Conservation (phyloP, 1,139 yeast genomes). For the Debaryomycetaceae sp. region DNA sequence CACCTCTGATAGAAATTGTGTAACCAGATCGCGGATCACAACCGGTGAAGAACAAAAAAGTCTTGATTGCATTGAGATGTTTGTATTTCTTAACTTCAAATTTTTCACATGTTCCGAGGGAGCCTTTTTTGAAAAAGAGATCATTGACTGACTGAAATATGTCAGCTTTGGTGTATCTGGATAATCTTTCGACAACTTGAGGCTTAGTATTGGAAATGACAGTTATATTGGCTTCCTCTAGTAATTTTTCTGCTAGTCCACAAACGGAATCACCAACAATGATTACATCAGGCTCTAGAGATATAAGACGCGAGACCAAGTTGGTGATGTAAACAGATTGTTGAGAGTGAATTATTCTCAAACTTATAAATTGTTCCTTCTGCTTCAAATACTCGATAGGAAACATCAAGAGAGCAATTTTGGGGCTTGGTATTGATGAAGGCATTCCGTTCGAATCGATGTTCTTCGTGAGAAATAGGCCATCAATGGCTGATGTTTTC, state of each 20-base stretch:
- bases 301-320: constrained; percentile 72
- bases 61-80: constrained; percentile 54
- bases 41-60: constrained; percentile 76
- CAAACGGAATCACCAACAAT: constrained; percentile 80
- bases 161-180: constrained; percentile 81
- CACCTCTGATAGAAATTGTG: constrained; percentile 80
- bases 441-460: constrained; percentile 85
- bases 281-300: constrained; percentile 75
- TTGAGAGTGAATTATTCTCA: constrained; percentile 83
- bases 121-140: constrained; percentile 47
- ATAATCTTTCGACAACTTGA: constrained; percentile 74
- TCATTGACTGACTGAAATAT: constrained; percentile 53
- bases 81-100: constrained; percentile 71
- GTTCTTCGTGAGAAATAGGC: constrained; percentile 80
- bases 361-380: constrained; percentile 72
- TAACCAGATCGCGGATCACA: constrained; percentile 74
- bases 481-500: constrained; percentile 66
- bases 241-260: constrained; percentile 71
- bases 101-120: constrained; percentile 66
- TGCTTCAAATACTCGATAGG: constrained; percentile 81
- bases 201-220: constrained; percentile 81
- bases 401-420: constrained; percentile 78
- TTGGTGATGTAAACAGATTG: constrained; percentile 83
- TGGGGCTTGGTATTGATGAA: constrained; percentile 56
- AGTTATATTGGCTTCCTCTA: constrained; percentile 72